Evolutionary conservation across 1,139 yeast species (phyloP).

Genomic region (Nakaseomyces sp.): DNA sequence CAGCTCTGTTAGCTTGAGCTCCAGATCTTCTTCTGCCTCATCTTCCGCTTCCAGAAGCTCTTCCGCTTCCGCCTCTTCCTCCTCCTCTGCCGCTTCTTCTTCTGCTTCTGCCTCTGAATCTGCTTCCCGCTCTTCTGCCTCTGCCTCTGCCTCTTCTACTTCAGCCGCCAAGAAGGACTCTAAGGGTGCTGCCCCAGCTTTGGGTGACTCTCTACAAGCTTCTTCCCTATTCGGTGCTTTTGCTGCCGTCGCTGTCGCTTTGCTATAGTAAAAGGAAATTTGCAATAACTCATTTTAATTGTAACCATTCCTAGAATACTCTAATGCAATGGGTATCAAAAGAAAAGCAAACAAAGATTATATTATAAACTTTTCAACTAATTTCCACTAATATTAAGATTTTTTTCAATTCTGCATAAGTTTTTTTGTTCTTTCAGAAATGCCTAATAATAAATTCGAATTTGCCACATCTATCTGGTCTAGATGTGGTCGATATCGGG

Average conservation of each 20-base stretch:
- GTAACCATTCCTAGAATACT: too few species aligned
- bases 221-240: constrained; percentile 49
- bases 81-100: constrained; percentile 13
- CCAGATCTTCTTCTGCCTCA: constrained; percentile 33
- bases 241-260: constrained; percentile 56
- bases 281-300: not conserved
- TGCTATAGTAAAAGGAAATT: constrained; percentile 40
- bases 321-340: too few species aligned
- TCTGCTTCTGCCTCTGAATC: constrained; percentile 3
- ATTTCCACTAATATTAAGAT: not conserved
- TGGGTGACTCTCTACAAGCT: constrained; percentile 34
- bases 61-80: constrained; percentile 20
- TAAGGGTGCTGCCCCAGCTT: constrained; percentile 30
- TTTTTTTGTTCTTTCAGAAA: not conserved
- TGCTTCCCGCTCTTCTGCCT: constrained; percentile 1
- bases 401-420: constrained; percentile 1
- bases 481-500: not conserved
- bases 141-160: constrained; percentile 6
- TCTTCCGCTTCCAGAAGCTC: constrained; percentile 29
- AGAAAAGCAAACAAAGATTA: too few species aligned
- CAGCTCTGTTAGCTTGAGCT: constrained; percentile 40
- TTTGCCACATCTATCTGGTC: not conserved
- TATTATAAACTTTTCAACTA: not conserved
- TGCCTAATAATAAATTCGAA: too few species aligned
- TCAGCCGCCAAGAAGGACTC: constrained; percentile 11